phyloP scores from a whole-genome alignment of 179 eudicot genomes.

The Nepenthes alata region DNA sequence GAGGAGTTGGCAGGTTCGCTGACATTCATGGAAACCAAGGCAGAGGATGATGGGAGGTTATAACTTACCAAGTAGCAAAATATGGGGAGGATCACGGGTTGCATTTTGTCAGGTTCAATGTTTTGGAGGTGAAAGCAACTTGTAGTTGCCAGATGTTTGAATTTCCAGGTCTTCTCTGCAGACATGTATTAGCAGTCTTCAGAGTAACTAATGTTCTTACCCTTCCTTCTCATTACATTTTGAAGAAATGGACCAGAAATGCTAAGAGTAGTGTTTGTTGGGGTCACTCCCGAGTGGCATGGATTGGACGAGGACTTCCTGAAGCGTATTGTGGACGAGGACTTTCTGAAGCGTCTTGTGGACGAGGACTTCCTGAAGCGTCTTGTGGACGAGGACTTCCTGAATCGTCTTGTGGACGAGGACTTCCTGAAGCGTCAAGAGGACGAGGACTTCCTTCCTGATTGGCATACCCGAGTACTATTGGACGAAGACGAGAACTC shows the following conservation, averaged over 20 bases:
- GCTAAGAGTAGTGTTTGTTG: conserved; percentile 67
- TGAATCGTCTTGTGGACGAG: too few species aligned
- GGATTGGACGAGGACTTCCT: too few species aligned
- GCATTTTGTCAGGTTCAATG: conserved; percentile 40
- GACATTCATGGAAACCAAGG: conserved; percentile 46
- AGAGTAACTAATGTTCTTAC: conserved; percentile 54
- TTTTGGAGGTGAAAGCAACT: conserved; percentile 34
- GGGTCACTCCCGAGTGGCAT: too few species aligned
- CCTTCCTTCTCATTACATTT: conserved; percentile 46
- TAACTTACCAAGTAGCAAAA: conserved; percentile 43
- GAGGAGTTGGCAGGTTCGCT: conserved; percentile 62
- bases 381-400: too few species aligned
- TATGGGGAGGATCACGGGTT: conserved; percentile 54
- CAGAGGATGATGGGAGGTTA: conserved; percentile 39
- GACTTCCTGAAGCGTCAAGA: too few species aligned
- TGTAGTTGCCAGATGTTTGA: conserved; percentile 74
- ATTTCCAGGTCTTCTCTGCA: conserved; percentile 61
- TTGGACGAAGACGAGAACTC: too few species aligned
- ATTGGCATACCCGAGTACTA: too few species aligned
- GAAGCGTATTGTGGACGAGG: too few species aligned
- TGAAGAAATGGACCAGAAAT: conserved; percentile 61
- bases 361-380: too few species aligned
- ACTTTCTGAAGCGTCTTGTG: too few species aligned
- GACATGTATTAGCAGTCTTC: conserved; percentile 58
- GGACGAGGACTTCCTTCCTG: too few species aligned